Evolutionary conservation across 129 eudicot genomes (phyloP), one percentile per base, ranked within the genome.

Genomic region (Mikania micrantha): DNA sequence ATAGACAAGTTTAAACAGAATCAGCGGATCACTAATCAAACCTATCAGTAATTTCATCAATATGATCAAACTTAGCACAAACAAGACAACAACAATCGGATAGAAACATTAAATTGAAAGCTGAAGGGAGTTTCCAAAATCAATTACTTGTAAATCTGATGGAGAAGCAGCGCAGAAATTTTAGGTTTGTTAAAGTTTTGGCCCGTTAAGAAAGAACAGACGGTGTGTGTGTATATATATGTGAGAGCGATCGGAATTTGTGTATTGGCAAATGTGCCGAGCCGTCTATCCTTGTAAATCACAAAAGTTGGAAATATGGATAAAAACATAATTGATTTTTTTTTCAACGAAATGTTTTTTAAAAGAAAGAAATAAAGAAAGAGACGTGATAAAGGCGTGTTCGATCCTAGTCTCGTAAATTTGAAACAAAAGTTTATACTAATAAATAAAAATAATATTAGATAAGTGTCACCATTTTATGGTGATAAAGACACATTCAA

Each of bases 251-350:
- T 61, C 34, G 70, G 72, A 66, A n/a, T n/a, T 70, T 57, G 56
- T 49, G 74, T 83, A 71, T 79, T 74, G 85, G 78, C 71, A 63
- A 44, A 38, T 69, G 85, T 84, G 88, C 85, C 88, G 41, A 71
- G 72, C 79, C 66, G 59, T 52, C 57, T 48, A 44, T 70, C 73
- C 54, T 84, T 42, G 88, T 70, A 74, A 50, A 74, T 70, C 72
- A 78, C 81, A 68, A 80, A 22, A 52, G 11, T 40, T 15, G 24
- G 27, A 3, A 1, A 32, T n/a, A 19, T 6, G 5, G 11, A 3
- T n/a, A n/a, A n/a, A n/a, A n/a, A n/a, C n/a, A n/a, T n/a, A n/a
- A n/a, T n/a, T n/a, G n/a, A n/a, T n/a, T n/a, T n/a, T n/a, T n/a
- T n/a, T n/a, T n/a, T n/a, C n/a, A n/a, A n/a, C n/a, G n/a, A n/a